Percentiles rank a stretch among this genome's conserved stretches.
Evolutionary conservation across 371 early-diverging fungal genomes (phyloP).

Genomic region (Circinella minor): DNA sequence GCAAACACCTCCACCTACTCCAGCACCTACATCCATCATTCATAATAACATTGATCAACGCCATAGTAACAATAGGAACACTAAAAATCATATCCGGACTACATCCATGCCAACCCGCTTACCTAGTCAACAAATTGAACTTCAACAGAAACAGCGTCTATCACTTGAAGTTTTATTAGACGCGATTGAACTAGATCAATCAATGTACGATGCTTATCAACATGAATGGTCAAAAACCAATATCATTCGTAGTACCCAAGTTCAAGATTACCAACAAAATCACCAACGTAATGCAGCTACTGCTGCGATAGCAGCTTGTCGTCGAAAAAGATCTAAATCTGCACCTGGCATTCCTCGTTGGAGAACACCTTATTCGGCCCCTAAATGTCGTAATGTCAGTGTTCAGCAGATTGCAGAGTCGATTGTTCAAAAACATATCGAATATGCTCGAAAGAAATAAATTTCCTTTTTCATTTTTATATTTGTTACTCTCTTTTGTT

Average conservation of each 20-base stretch:
- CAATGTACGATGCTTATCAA: constrained; percentile 46
- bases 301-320: background rate
- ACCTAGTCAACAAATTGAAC: constrained; percentile 30
- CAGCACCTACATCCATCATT: constrained; percentile 7
- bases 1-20: background rate
- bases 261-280: background rate
- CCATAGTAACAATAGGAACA: background rate
- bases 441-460: constrained; percentile 49
- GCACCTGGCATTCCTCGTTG: constrained; percentile 40
- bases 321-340: constrained; percentile 43
- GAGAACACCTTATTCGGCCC: constrained; percentile 12
- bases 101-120: constrained; percentile 39
- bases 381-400: constrained; percentile 6
- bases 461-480: background rate
- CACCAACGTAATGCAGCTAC: too few species aligned
- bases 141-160: constrained; percentile 23
- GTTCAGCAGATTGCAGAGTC: constrained; percentile 35
- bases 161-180: constrained; percentile 45
- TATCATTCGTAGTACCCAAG: constrained; percentile 22
- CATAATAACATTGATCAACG: background rate
- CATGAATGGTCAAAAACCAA: constrained; percentile 38
- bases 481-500: background rate
- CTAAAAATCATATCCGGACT: constrained; percentile 38
- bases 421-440: constrained; percentile 47
- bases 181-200: constrained; percentile 53